A percentile compares a stretch with the other conserved stretches of the same genome.
Conservation (phyloP, 495 filamentous ascomycete species). For the Hypoxylon perforatum region DNA sequence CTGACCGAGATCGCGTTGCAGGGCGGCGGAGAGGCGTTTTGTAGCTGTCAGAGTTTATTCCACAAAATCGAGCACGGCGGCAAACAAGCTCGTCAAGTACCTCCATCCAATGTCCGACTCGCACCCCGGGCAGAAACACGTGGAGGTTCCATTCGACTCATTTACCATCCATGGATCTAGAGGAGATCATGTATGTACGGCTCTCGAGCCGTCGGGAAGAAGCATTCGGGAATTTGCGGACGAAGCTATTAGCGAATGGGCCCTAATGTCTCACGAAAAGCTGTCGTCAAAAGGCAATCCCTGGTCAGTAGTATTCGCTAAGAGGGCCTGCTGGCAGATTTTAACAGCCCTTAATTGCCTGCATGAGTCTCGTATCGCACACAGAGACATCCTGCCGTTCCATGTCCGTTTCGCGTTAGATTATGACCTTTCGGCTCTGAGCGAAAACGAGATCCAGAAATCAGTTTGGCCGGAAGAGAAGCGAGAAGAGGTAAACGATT, state of each 20-base stretch:
- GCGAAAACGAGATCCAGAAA: conserved; percentile 3
- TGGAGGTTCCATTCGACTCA: neutral
- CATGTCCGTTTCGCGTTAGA: neutral
- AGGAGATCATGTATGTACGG: conserved; percentile 7
- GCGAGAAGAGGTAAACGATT: neutral
- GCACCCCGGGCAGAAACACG: neutral
- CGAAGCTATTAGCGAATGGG: neutral
- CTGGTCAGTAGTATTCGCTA: conserved; percentile 4
- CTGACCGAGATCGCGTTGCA: neutral
- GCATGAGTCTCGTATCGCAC: neutral
- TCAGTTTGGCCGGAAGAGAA: conserved; percentile 1
- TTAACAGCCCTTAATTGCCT: neutral
- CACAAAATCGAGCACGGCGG: neutral
- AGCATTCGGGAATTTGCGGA: neutral
- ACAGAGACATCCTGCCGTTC: neutral
- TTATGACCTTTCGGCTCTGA: neutral
- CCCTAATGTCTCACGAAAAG: no score
- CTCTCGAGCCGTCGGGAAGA: neutral
- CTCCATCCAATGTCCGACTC: neutral
- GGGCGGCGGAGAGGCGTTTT: neutral
- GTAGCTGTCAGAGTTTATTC: conserved; percentile 10
- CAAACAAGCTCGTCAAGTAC: neutral
- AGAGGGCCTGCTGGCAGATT: conserved; percentile 5
- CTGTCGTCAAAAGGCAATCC: neutral
- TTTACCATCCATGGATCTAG: conserved; percentile 8